Conservation (phyloP, 306 rosid genomes). For the Inga laurina region DNA sequence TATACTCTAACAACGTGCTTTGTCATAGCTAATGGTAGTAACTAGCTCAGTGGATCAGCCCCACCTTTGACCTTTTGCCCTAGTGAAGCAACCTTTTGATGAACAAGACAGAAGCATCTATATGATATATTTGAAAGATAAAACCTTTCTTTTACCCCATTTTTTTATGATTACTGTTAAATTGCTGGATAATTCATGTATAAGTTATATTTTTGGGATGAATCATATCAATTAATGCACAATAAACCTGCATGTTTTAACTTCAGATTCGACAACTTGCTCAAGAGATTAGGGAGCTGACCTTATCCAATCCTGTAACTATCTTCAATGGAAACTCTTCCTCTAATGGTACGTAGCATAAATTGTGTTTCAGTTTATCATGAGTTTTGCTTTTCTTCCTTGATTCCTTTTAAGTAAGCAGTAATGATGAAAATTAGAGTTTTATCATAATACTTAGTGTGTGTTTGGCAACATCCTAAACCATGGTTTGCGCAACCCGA, state of each 20-base stretch:
- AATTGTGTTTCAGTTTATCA: slow-evolving; percentile 21
- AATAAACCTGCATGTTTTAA: background rate
- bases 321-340: slow-evolving; percentile 57
- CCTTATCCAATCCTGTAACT: slow-evolving; percentile 61
- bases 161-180: slow-evolving; percentile 11
- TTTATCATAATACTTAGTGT: background rate
- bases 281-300: slow-evolving; percentile 74
- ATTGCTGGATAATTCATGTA: background rate
- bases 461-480: too few relatives aligned
- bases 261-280: slow-evolving; percentile 76
- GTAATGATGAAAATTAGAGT: background rate
- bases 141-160: slow-evolving; percentile 1
- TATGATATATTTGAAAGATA: background rate
- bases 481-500: too few relatives aligned
- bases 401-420: background rate
- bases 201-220: slow-evolving; percentile 2
- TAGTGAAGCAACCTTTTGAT: background rate
- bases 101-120: slow-evolving; percentile 2
- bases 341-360: slow-evolving; percentile 52
- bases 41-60: background rate
- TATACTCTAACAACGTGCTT: background rate
- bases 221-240: slow-evolving; percentile 1
- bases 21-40: background rate
- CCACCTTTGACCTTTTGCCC: background rate
- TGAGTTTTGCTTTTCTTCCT: background rate